These are phyloP conservation scores for Heracleum sosnowskyi DNA, from an alignment of 129 eudicot species.

Conservation along the genomic window DNA sequence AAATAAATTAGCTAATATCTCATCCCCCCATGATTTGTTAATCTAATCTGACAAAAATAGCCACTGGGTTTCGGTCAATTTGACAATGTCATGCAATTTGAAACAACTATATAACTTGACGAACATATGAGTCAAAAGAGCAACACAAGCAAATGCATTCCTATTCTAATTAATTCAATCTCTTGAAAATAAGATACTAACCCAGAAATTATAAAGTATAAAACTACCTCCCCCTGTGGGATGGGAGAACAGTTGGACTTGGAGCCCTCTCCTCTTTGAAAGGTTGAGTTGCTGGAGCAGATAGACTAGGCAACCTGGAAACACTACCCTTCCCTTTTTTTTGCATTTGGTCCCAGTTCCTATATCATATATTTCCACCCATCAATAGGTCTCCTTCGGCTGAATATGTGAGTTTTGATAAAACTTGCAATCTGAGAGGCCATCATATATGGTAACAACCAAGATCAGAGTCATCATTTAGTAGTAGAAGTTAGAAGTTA, in stretches of 20 bases:
- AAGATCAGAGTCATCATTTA: not conserved
- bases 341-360: conserved; percentile 87
- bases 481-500: not conserved
- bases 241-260: conserved; percentile 13
- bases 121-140: no score
- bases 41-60: no score
- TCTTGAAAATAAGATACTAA: not conserved
- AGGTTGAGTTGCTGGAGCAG: conserved; percentile 86
- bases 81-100: no score
- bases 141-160: not conserved
- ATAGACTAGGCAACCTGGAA: conserved; percentile 59
- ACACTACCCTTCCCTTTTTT: conserved; percentile 78
- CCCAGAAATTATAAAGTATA: not conserved
- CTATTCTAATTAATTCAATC: not conserved
- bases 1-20: no score
- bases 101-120: no score
- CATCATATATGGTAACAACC: not conserved
- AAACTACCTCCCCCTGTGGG: conserved; percentile 37
- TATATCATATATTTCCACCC: conserved; percentile 99
- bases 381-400: conserved; percentile 88
- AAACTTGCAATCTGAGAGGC: conserved; percentile 79
- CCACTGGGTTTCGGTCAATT: no score
- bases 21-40: no score
- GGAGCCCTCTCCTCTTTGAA: conserved; percentile 59
- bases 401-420: conserved; percentile 88